Evolutionary conservation across 768 basidiomycete genomes (phyloP).

Genomic region (Gymnopilus junonius): DNA sequence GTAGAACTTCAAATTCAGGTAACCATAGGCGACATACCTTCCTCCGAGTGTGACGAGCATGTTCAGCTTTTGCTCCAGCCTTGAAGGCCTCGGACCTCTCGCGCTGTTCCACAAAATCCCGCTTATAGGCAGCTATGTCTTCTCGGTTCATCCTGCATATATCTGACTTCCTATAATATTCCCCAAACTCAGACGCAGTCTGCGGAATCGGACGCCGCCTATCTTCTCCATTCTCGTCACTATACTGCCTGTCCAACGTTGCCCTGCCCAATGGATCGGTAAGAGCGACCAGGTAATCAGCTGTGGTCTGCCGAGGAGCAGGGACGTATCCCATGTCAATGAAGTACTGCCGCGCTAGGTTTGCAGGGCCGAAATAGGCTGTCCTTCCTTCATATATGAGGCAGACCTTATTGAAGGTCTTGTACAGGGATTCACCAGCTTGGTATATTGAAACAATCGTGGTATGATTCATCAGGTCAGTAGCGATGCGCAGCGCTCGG

Average conservation of each 20-base stretch:
- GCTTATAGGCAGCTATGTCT: conserved; percentile 54
- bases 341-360: conserved; percentile 74
- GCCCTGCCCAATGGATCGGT: conserved; percentile 63
- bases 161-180: conserved; percentile 30
- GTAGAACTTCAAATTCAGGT: neutral
- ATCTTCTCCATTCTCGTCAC: conserved; percentile 2
- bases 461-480: conserved; percentile 54
- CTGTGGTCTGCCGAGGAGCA: conserved; percentile 63
- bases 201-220: conserved; percentile 36
- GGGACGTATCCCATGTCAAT: conserved; percentile 67
- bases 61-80: conserved; percentile 53
- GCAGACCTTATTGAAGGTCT: conserved; percentile 74
- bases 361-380: conserved; percentile 77
- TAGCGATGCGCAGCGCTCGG: conserved; percentile 65
- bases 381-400: conserved; percentile 76
- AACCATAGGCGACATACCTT: conserved; percentile 18
- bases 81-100: conserved; percentile 45
- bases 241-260: conserved; percentile 23
- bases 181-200: conserved; percentile 55
- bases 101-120: conserved; percentile 46
- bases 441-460: conserved; percentile 87
- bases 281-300: conserved; percentile 65
- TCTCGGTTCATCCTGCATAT: conserved; percentile 24
- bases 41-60: conserved; percentile 46
- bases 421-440: conserved; percentile 71